Percentiles rank a stretch among this genome's conserved stretches.
phyloP scores from a whole-genome alignment of 2,329 filamentous ascomycete genomes.

The Fusarium xyrophilum region DNA sequence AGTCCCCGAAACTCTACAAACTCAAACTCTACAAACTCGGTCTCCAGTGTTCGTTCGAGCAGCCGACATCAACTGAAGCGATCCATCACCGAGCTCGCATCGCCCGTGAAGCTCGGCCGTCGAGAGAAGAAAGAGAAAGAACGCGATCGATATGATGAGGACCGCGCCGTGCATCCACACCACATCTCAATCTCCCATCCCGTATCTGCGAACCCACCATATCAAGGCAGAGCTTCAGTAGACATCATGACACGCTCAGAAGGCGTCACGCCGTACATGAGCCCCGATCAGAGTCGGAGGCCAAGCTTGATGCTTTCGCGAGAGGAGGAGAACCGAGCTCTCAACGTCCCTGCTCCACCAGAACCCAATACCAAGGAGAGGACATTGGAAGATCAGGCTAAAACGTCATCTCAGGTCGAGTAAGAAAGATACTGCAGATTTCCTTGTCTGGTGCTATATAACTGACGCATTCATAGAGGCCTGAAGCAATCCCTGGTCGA shows the following conservation, averaged over 20 bases:
- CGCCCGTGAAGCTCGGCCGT: conserved; percentile 53
- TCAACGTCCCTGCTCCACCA: conserved; percentile 8
- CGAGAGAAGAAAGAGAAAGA: conserved; percentile 41
- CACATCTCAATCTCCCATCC: conserved; percentile 29
- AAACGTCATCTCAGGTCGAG: conserved; percentile 44
- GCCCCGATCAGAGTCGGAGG: conserved; percentile 53
- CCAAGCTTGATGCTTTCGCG: conserved; percentile 49
- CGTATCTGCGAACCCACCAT: conserved; percentile 39
- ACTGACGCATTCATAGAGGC: conserved; percentile 47
- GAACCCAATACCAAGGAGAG: conserved; percentile 47
- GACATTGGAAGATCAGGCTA: conserved; percentile 49
- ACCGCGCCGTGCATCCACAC: conserved; percentile 33
- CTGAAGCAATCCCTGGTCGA: conserved; percentile 59
- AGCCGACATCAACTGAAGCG: conserved; percentile 61
- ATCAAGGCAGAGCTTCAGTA: conserved; percentile 50
- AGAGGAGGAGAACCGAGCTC: conserved; percentile 39
- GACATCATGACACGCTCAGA: conserved; percentile 56
- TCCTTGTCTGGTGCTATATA: neutral
- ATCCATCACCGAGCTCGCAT: conserved; percentile 62
- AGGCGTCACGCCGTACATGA: conserved; percentile 53
- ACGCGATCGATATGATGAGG: conserved; percentile 43
- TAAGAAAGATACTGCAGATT: conserved; percentile 36
- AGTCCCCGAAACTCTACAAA: conserved; percentile 38
- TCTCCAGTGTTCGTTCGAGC: conserved; percentile 39
- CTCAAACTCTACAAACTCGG: conserved; percentile 37